Percentiles rank a stretch among this genome's conserved stretches.
These are phyloP conservation scores for Maudiozyma serrabonitensis DNA, from an alignment of 805 yeast species.

Conservation along the genomic window DNA sequence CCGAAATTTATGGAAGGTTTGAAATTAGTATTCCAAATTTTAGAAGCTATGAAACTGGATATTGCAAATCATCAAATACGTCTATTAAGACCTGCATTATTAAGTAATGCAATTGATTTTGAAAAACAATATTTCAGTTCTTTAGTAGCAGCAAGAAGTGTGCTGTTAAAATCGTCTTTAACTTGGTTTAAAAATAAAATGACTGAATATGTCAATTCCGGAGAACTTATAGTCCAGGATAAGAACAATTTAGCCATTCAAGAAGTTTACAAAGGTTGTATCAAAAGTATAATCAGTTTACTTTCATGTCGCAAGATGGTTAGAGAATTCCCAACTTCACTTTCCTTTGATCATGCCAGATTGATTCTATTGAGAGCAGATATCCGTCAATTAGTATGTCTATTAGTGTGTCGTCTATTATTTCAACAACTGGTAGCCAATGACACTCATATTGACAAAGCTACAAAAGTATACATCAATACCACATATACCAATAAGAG, in stretches of 20 bases:
- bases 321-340: conserved; percentile 70
- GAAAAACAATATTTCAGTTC: conserved; percentile 72
- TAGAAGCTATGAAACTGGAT: conserved; percentile 91
- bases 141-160: conserved; percentile 38
- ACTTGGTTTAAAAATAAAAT: conserved; percentile 48
- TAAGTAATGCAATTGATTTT: conserved; percentile 80
- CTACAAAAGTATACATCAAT: conserved; percentile 30
- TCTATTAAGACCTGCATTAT: conserved; percentile 69
- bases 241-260: conserved; percentile 10
- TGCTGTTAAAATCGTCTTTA: conserved; percentile 49
- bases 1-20: conserved; percentile 61
- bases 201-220: conserved; percentile 12
- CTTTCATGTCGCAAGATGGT: conserved; percentile 74
- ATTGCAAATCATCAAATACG: conserved; percentile 92
- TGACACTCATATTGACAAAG: conserved; percentile 21
- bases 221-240: conserved; percentile 5
- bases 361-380: conserved; percentile 73
- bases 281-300: conserved; percentile 49
- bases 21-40: conserved; percentile 64
- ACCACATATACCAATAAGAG: conserved; percentile 33
- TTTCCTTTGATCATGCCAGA: conserved; percentile 78
- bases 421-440: conserved; percentile 55
- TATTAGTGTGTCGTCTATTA: conserved; percentile 60
- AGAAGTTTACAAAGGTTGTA: conserved; percentile 33
- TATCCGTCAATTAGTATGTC: conserved; percentile 73